Evolutionary conservation across 371 early-diverging fungal species (phyloP), one percentile per base, ranked within the genome.

Genomic region (Phascolomyces articulosus): DNA sequence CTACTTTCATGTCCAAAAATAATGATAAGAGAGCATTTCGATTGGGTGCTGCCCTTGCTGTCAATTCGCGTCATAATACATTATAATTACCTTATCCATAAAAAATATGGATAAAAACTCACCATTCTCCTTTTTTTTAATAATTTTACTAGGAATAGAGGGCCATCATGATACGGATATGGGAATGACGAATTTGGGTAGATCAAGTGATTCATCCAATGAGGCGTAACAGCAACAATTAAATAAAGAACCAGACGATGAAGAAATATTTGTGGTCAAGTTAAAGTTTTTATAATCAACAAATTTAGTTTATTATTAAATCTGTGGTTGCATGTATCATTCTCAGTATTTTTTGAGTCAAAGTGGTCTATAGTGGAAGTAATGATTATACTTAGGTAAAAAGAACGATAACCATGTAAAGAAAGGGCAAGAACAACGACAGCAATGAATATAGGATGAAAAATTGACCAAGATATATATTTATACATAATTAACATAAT

Each of bases 271-370:
- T 27, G 82, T 79, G 20, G 85, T 82, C 23, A 91, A 92, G 38
- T 74, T 95, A 55, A 77, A 76, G 59, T 94, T 87, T n/a, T 71
- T 95, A 93, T 73, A 88, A 89, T 69, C 72, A 84, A 20, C 93
- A 95, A 69, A 83, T 95, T n/a, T 91, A 89, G 73, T 75, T 82
- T 41, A 88, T 95, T 59, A 87, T 94, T 66, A 86, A 89, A 57
- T 94, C 95, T n/a, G 94, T 93, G 4, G 79, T 92, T 9, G 61
- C n/a, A n/a, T n/a, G 93, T 67, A 91, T 95, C 53, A 64, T 86
- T 13, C 76, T 93, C 26, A 88, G 91, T 44, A 89, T 95, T 34
- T 79, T 93, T 34, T 95, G 95, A 94, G 91, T 93, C 60, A 95
- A 95, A 67, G 79, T 93, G n/a, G 65, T 74, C 2, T 83, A 84